Percentiles rank a stretch among this genome's conserved stretches.
Evolutionary conservation across 164 flowering plant genomes (phyloP).

Genomic region (Magnolia kwangsiensis): DNA sequence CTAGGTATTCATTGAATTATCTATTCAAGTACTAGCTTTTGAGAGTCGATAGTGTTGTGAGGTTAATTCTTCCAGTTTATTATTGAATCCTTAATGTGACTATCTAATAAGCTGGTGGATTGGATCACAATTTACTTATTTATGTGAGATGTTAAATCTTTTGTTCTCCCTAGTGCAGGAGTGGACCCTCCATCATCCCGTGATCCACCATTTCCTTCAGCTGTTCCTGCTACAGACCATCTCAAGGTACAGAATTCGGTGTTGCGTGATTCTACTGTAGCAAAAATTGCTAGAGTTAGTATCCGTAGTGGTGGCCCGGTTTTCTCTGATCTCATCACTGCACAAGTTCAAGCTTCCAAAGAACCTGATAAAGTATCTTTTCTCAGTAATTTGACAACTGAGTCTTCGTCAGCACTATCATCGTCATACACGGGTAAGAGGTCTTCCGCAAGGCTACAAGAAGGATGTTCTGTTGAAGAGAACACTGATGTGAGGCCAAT

Average conservation of each 20-base stretch:
- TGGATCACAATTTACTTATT: not conserved
- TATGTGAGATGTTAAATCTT: conserved; percentile 42
- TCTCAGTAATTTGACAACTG: conserved; percentile 39
- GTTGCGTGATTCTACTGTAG: conserved; percentile 40
- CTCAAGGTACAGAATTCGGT: conserved; percentile 34
- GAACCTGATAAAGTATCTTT: conserved; percentile 53
- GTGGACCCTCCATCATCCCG: conserved; percentile 99
- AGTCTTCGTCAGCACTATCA: conserved; percentile 46
- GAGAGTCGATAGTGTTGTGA: not conserved
- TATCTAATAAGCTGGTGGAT: not conserved
- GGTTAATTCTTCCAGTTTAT: not conserved
- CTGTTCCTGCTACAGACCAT: conserved; percentile 73
- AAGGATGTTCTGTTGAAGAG: conserved; percentile 63
- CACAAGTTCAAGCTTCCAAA: conserved; percentile 76
- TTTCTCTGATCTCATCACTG: conserved; percentile 57
- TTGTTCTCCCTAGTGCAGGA: conserved; percentile 93
- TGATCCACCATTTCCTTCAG: conserved; percentile 88
- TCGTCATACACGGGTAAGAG: conserved; percentile 53
- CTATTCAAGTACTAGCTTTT: not conserved
- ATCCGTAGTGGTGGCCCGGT: conserved; percentile 63
- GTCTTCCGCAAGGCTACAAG: conserved; percentile 59
- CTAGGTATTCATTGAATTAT: conserved; percentile 58
- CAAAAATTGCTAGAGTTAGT: conserved; percentile 45
- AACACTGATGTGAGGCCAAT: conserved; percentile 43
- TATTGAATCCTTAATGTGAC: not conserved